Conservation (phyloP, 2,329 filamentous ascomycete genomes). For the Trichoderma atroviride region DNA sequence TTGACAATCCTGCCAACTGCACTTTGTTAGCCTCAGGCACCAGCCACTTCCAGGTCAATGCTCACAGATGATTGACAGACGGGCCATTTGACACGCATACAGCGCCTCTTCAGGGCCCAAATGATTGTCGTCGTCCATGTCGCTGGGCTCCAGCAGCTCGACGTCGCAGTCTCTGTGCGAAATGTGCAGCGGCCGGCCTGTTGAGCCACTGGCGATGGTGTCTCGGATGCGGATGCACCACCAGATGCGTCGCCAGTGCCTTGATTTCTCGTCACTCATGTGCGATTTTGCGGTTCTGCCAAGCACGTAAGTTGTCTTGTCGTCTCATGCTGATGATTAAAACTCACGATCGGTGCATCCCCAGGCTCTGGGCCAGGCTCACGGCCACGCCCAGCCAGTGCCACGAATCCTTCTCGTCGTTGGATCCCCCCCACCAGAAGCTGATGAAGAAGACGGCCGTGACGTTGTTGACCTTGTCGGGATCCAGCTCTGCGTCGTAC, state of each 20-base stretch:
- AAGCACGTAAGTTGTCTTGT: background rate
- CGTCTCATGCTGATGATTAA: too few relatives aligned
- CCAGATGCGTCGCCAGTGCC: constrained; percentile 7
- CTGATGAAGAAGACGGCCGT: constrained; percentile 1
- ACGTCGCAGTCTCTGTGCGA: background rate
- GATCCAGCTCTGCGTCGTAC: constrained; percentile 2
- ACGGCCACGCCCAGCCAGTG: constrained; percentile 10
- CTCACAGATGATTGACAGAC: constrained; percentile 7
- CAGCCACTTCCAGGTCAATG: background rate
- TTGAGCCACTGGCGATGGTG: constrained; percentile 1
- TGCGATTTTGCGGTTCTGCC: background rate
- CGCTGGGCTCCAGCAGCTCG: background rate
- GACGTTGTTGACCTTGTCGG: constrained; percentile 8
- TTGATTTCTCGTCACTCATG: constrained; percentile 8
- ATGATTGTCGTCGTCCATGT: background rate
- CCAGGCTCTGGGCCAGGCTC: constrained; percentile 1
- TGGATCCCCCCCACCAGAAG: constrained; percentile 9
- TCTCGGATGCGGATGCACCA: constrained; percentile 10
- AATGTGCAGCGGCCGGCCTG: constrained; percentile 1
- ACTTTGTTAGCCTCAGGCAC: background rate
- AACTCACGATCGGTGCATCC: constrained; percentile 14
- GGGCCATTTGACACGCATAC: constrained; percentile 3
- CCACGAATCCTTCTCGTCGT: constrained; percentile 13
- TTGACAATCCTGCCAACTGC: background rate
- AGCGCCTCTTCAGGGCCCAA: background rate